These are phyloP conservation scores for Gremmenia infestans DNA, from an alignment of 2,329 filamentous ascomycete species.

Conservation along the genomic window DNA sequence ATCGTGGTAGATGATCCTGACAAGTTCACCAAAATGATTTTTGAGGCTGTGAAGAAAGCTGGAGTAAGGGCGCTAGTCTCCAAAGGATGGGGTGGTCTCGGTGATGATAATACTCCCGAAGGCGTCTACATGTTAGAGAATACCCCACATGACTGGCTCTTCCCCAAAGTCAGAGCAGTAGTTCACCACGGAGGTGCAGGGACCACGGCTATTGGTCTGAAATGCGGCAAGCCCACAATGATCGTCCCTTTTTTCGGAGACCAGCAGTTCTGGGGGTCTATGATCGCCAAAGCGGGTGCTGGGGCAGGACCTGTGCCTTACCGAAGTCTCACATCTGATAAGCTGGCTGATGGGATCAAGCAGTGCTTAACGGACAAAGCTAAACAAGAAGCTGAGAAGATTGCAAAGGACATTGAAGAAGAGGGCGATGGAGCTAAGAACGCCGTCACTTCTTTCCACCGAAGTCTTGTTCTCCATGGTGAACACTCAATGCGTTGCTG, in stretches of 20 bases:
- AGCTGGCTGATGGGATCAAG: conserved; percentile 64
- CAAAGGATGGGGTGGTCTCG: conserved; percentile 71
- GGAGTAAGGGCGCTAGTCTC: conserved; percentile 68
- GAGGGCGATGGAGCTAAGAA: conserved; percentile 66
- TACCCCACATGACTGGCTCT: conserved; percentile 73
- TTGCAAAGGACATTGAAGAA: conserved; percentile 55
- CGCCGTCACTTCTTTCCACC: conserved; percentile 63
- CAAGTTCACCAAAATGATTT: conserved; percentile 64
- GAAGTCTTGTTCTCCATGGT: conserved; percentile 48
- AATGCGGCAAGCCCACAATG: conserved; percentile 67
- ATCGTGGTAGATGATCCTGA: conserved; percentile 72
- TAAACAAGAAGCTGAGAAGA: conserved; percentile 48
- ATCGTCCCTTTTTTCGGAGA: conserved; percentile 78
- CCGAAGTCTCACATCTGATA: conserved; percentile 59
- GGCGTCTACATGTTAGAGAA: conserved; percentile 69
- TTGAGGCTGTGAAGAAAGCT: conserved; percentile 59
- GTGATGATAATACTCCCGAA: conserved; percentile 53
- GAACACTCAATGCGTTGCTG: conserved; percentile 59
- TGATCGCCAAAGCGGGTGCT: conserved; percentile 59
- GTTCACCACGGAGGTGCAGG: conserved; percentile 76
- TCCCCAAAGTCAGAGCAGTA: conserved; percentile 59
- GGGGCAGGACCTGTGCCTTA: conserved; percentile 65
- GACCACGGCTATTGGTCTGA: conserved; percentile 69
- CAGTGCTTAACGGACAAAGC: conserved; percentile 61
- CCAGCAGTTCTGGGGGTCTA: conserved; percentile 72